Base-by-base conservation (phyloP, 257 asterid genomes). In the Pogostemon cablin region DNA sequence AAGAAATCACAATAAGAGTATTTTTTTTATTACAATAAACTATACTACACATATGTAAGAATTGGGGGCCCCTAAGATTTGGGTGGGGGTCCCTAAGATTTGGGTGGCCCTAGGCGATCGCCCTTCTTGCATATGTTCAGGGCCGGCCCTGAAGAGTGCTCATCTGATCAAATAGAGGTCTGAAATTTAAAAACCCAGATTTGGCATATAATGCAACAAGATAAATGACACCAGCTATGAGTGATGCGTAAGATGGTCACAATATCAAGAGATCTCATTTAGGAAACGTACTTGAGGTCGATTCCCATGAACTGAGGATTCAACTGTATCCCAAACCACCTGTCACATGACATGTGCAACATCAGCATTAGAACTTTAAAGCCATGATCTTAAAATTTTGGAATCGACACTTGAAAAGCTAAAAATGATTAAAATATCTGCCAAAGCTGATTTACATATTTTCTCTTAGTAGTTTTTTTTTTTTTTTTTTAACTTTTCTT, bases 311-410 rank as follows among this genome's bases (percentile, higher is more conserved):
- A 89, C 69, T 88, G 87, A 77, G 98, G 99, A 86, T 95, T 95
- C 73, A 95, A 83, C 65, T 91, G 97, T 81, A 91, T 86, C 81
- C 99, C 96, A 15, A 93, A 91, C 99, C 99, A 91, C 99, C 99
- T 91, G 80, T 67, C 47, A 49, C 57, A 74, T 54, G 77, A 78
- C 66, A 77, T 42, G 40, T 46, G 63, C 57, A 60, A 60, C 63
- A 77, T 64, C 62, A 64, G 66, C 60, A 78, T 75, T 67, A 77
- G 41, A 79, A 69, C 10, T 58, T 70, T 56, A 49, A 61, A 65
- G 40, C 39, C 40, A 74, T n/a, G 25, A 41, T 43, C 47, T 58
- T 54, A 17, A 65, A 43, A 62, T 64, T 43, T 37, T 60, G 58
- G 63, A 65, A 49, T 54, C 4, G 58, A n/a, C 48, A 57, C 39